These are phyloP conservation scores for Glebionis coronaria DNA, from an alignment of 129 eudicot genomes.

Conservation along the genomic window DNA sequence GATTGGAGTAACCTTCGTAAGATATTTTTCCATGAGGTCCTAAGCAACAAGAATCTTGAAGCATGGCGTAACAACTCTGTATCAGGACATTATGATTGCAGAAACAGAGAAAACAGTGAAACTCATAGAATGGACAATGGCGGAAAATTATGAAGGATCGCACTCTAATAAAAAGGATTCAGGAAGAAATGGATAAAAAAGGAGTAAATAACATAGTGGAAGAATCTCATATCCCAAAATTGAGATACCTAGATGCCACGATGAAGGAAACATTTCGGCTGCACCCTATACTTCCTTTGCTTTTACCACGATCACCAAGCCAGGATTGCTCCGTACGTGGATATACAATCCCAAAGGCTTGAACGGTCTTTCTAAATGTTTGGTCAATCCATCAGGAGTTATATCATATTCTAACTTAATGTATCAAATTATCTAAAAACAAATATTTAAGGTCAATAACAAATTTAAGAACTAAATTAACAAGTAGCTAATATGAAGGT, in stretches of 20 bases:
- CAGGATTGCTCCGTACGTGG: not conserved
- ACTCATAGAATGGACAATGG: not conserved
- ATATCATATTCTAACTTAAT: too few species aligned
- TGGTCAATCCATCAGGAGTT: not conserved
- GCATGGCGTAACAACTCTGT: not conserved
- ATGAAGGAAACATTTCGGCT: not conserved
- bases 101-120: not conserved
- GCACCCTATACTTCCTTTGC: not conserved
- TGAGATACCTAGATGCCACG: not conserved
- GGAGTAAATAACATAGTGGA: not conserved
- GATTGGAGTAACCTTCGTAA: not conserved
- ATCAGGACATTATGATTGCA: not conserved
- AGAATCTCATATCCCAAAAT: not conserved
- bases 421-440: too few species aligned
- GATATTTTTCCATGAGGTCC: too few species aligned
- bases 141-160: not conserved
- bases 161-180: not conserved
- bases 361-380: not conserved
- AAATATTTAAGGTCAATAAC: too few species aligned
- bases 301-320: not conserved
- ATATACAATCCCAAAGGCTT: not conserved
- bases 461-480: too few species aligned
- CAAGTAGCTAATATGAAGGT: too few species aligned
- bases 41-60: too few species aligned
- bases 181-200: not conserved